Conservation (phyloP, 192 early-diverging fungal genomes). For the Thoreauomyces humboldtii region DNA sequence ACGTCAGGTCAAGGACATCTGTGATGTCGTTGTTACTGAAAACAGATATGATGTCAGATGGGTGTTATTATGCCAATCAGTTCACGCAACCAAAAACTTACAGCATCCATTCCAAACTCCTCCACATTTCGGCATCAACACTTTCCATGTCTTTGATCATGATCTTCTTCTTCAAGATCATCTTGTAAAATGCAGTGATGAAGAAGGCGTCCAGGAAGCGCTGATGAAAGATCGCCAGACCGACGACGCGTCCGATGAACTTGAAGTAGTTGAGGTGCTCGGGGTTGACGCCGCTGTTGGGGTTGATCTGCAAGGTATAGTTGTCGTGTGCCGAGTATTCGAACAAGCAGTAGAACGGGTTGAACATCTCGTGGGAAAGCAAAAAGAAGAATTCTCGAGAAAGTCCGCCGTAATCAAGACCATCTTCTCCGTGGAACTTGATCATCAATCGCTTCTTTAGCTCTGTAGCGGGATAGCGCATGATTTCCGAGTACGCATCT, state of each 20-base stretch:
- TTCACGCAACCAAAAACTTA: slow-evolving; percentile 19
- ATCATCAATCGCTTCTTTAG: slow-evolving; percentile 97
- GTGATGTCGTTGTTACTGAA: slow-evolving; percentile 81
- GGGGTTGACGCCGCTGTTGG: slow-evolving; percentile 90
- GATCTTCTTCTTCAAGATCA: slow-evolving; percentile 88
- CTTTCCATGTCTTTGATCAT: slow-evolving; percentile 89
- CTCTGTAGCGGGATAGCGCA: slow-evolving; percentile 86
- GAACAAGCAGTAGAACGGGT: slow-evolving; percentile 93
- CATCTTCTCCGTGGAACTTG: slow-evolving; percentile 98
- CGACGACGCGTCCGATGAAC: slow-evolving; percentile 96
- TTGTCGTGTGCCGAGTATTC: slow-evolving; percentile 98
- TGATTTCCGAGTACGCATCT: slow-evolving; percentile 92
- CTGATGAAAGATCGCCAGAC: slow-evolving; percentile 95
- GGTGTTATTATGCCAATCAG: neutral
- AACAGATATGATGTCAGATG: neutral
- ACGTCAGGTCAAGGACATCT: slow-evolving; percentile 82
- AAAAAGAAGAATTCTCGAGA: slow-evolving; percentile 98
- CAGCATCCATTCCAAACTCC: slow-evolving; percentile 92
- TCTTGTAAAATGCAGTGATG: slow-evolving; percentile 94
- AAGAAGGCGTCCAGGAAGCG: slow-evolving; percentile 96
- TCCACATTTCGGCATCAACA: slow-evolving; percentile 88
- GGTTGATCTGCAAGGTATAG: slow-evolving; percentile 98
- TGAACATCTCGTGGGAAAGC: slow-evolving; percentile 98
- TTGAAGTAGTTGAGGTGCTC: slow-evolving; percentile 98
- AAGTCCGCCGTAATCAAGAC: slow-evolving; percentile 96